These are phyloP conservation scores for Yamadazyma membranifaciens DNA, from an alignment of 1,139 yeast genomes.

Conservation along the genomic window DNA sequence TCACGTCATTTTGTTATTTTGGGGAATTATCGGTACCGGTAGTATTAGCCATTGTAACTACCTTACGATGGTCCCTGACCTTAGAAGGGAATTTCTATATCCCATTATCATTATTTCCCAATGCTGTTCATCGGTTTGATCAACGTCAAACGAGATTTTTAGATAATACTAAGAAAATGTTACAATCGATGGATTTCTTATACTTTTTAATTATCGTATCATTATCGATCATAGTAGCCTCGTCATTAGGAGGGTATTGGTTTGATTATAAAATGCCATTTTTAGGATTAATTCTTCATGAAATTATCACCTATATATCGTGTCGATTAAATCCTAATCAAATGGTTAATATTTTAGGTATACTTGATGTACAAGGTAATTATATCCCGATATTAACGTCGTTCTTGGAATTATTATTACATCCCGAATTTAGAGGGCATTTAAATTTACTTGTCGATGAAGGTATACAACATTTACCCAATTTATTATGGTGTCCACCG, in stretches of 20 bases:
- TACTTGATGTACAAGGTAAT: constrained; percentile 23
- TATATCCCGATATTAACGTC: constrained; percentile 28
- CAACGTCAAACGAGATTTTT: constrained; percentile 18
- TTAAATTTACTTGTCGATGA: constrained; percentile 2
- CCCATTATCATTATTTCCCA: constrained; percentile 21
- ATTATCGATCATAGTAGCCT: constrained; percentile 18
- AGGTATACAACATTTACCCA: neutral
- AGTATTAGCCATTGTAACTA: constrained; percentile 12
- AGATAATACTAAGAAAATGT: constrained; percentile 14
- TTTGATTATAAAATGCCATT: constrained; percentile 6
- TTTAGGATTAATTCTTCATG: constrained; percentile 25
- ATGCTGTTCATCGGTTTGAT: constrained; percentile 14
- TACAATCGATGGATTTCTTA: constrained; percentile 25
- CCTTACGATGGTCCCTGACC: constrained; percentile 13
- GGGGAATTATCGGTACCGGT: constrained; percentile 22
- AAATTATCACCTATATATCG: constrained; percentile 28
- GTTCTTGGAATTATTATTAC: constrained; percentile 18
- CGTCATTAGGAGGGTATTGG: constrained; percentile 5
- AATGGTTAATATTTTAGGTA: constrained; percentile 24
- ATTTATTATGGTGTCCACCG: constrained; percentile 5
- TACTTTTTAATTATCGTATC: constrained; percentile 28
- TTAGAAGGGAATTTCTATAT: constrained; percentile 21
- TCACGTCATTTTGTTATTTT: constrained; percentile 34
- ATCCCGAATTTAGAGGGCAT: constrained; percentile 11
- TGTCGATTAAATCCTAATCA: constrained; percentile 29